Base-by-base conservation (phyloP, 2,329 filamentous ascomycete species). In the Immersiporthe knoxdaviesiana region DNA sequence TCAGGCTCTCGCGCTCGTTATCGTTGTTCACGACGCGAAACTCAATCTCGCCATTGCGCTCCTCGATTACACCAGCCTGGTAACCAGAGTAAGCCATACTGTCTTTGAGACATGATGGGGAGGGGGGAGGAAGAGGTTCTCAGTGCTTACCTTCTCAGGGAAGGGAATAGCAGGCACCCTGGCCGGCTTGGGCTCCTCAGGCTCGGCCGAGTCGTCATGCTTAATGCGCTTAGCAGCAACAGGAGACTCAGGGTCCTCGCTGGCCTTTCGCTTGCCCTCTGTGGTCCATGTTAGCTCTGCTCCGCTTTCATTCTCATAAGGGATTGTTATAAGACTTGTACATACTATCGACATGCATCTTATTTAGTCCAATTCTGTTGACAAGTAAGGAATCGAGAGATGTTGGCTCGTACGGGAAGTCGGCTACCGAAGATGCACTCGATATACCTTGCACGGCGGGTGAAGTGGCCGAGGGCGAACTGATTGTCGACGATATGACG, bases 11-110 rank as follows among this genome's bases (percentile, higher is more conserved):
- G 73, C 91, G 88, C 50, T 90, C 86, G 75, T 92, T 92, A 77
- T 99, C 96, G 77, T 99, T 99, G 84, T 98, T 98, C 76, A 99
- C 96, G 8, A 98, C 96, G 62, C 94, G 91, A 79, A 98, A 98
- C 79, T 98, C 94, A 74, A 99, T 98, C 73, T 97, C 93, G 76
- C 94, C 94, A 77, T 91, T 92, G 75, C 94, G 91, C 81, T 99
- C 96, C 82, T 99, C 96, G 73, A 97, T 86, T 5, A 97, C 95
- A 11, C 94, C 95, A 7, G 93, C 92, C 90, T 93, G 72, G 21
- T 41, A 54, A 52, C 18, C 54, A 79, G 72, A 80, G 76, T 73
- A 68, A 68, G 65, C 37, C 70, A 73, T 68, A 67, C 66, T 30
- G 37, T 32, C 1, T n/a, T 30, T 8, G 16, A n/a, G 59, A 16